These are phyloP conservation scores for Zoysia pacifica DNA, from an alignment of 176 grass and related monocot species.

Conservation along the genomic window DNA sequence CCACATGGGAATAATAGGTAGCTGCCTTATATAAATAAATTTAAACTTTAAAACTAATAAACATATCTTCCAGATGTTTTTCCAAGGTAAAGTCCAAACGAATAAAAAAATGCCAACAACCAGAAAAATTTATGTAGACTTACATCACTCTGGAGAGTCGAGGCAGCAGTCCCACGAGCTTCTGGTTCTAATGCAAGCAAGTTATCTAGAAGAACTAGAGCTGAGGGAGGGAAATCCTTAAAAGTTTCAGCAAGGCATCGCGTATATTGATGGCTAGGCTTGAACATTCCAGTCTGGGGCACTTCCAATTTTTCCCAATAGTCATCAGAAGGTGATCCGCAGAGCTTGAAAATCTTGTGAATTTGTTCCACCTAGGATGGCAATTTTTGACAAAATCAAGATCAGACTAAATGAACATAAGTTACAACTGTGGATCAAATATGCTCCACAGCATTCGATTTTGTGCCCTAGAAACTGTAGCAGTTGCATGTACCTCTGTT, in stretches of 20 bases:
- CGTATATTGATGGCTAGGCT: constrained; percentile 61
- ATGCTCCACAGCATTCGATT: neutral
- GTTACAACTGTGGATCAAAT: neutral
- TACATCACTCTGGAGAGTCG: constrained; percentile 62
- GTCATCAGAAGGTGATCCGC: constrained; percentile 71
- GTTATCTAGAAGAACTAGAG: constrained; percentile 62
- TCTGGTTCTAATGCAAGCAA: constrained; percentile 82
- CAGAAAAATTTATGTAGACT: constrained; percentile 26
- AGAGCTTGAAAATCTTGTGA: constrained; percentile 95
- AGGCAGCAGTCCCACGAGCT: constrained; percentile 70
- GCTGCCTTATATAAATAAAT: neutral
- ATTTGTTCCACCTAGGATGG: constrained; percentile 87
- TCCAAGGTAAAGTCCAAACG: neutral
- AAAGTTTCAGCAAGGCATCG: constrained; percentile 67
- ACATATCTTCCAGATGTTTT: constrained; percentile 8
- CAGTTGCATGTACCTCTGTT: constrained; percentile 66
- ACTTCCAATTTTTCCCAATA: constrained; percentile 85
- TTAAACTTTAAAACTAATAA: neutral
- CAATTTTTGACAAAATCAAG: constrained; percentile 24
- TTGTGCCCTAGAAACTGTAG: constrained; percentile 7
- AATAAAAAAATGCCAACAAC: neutral
- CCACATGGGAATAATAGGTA: too few relatives aligned
- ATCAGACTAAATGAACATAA: constrained; percentile 14
- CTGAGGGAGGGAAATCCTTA: constrained; percentile 65
- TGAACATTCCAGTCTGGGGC: constrained; percentile 81